Conservation (phyloP, 768 basidiomycete genomes). For the Lactifluus hygrophoroides region DNA sequence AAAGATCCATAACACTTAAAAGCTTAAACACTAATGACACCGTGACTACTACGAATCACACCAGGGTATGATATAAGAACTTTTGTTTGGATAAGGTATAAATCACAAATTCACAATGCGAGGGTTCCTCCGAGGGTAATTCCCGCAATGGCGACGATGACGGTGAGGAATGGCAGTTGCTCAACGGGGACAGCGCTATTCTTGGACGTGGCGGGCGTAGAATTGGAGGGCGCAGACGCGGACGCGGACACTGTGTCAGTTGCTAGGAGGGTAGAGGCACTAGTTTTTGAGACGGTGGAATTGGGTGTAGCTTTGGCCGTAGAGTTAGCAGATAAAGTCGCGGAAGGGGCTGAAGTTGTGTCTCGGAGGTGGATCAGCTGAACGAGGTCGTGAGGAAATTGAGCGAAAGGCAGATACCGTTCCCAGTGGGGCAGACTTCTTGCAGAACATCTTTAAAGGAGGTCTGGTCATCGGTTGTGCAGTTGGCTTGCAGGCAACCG, state of each 20-base stretch:
- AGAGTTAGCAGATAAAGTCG: background rate
- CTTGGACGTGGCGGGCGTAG: background rate
- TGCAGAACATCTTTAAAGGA: slow-evolving; percentile 28
- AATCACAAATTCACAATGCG: background rate
- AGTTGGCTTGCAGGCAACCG: slow-evolving; percentile 30
- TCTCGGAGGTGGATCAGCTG: background rate
- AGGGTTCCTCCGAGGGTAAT: slow-evolving; percentile 1
- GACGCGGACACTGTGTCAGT: too few relatives aligned
- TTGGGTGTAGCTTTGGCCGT: too few relatives aligned
- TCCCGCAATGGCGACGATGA: background rate
- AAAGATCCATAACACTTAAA: too few relatives aligned
- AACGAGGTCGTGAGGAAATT: background rate
- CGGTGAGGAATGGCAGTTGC: background rate
- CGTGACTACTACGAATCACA: background rate
- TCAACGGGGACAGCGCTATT: background rate
- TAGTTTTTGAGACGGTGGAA: too few relatives aligned
- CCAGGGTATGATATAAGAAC: background rate
- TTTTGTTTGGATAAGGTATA: background rate
- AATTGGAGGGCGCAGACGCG: background rate
- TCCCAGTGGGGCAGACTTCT: slow-evolving; percentile 25
- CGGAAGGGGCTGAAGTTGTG: background rate
- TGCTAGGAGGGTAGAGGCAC: too few relatives aligned
- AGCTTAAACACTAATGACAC: too few relatives aligned
- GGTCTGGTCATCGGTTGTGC: slow-evolving; percentile 28
- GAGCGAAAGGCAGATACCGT: background rate